Conservation (phyloP, 345 rosid species). For the Rhodamnia argentea region DNA sequence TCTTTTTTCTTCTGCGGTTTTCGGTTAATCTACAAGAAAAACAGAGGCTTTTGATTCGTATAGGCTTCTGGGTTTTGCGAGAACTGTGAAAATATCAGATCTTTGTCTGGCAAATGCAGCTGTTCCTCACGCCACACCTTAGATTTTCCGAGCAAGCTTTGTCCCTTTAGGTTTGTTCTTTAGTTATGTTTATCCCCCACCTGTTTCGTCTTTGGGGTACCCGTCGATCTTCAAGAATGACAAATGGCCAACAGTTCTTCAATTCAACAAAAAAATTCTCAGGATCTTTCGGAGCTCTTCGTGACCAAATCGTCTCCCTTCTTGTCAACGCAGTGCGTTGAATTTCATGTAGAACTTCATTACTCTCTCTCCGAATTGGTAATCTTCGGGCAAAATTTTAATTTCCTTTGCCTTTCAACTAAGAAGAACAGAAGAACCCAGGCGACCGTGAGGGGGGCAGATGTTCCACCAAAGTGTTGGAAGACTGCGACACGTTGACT, state of each 20-base stretch:
- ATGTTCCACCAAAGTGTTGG: neutral
- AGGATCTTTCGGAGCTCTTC: neutral
- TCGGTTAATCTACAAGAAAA: neutral
- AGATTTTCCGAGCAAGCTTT: neutral
- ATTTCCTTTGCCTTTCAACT: neutral
- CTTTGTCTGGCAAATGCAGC: neutral
- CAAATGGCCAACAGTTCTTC: neutral
- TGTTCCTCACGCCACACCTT: neutral
- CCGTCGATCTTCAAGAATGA: neutral
- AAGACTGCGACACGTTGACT: neutral
- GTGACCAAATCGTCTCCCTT: neutral
- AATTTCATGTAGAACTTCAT: neutral
- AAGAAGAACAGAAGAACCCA: neutral
- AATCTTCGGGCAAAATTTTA: neutral
- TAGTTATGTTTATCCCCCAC: neutral
- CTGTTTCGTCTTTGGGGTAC: neutral
- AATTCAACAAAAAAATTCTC: neutral
- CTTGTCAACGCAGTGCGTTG: neutral
- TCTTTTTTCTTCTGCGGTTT: neutral
- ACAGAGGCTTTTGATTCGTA: neutral
- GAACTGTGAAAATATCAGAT: neutral
- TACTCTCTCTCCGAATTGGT: neutral
- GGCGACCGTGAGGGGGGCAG: neutral
- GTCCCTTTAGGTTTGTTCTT: neutral
- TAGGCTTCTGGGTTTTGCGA: neutral